These are phyloP conservation scores for Cardiospermum halicacabum DNA, from an alignment of 345 rosid species.

Conservation along the genomic window DNA sequence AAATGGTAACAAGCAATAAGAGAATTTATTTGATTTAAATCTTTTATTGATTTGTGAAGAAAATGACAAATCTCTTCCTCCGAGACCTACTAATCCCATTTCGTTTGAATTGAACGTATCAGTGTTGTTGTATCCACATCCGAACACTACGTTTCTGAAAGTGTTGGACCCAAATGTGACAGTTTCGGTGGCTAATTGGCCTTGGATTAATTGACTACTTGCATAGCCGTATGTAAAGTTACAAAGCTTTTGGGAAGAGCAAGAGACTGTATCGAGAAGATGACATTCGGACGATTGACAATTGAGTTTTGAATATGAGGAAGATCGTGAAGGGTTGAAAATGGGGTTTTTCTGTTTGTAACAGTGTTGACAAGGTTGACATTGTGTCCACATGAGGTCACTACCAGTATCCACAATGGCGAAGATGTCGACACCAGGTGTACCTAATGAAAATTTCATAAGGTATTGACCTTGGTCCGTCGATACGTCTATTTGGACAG, in stretches of 20 bases:
- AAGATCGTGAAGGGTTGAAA: constrained; percentile 19
- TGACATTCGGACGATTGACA: constrained; percentile 15
- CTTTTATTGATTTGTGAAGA: constrained; percentile 16
- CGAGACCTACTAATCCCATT: constrained; percentile 29
- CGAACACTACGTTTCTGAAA: constrained; percentile 6
- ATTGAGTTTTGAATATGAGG: constrained; percentile 6
- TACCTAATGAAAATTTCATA: constrained; percentile 31
- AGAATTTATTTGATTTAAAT: constrained; percentile 5
- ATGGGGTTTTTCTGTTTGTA: constrained; percentile 20
- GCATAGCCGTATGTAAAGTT: constrained; percentile 19
- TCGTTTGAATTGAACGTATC: constrained; percentile 4
- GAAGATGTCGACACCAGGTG: constrained; percentile 5
- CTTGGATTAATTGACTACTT: background rate
- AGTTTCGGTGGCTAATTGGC: constrained; percentile 19
- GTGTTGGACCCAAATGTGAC: constrained; percentile 10
- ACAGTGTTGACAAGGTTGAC: constrained; percentile 29
- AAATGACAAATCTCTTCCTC: constrained; percentile 18
- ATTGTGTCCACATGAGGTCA: constrained; percentile 38
- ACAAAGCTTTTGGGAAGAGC: constrained; percentile 3
- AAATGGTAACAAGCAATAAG: constrained; percentile 9
- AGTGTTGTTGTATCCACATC: constrained; percentile 27
- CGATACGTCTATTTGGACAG: background rate
- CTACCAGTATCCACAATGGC: constrained; percentile 33
- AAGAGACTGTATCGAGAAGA: background rate
- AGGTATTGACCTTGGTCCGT: constrained; percentile 13